Base-by-base conservation (phyloP, 805 yeast species). In the Candida nitratophila region DNA sequence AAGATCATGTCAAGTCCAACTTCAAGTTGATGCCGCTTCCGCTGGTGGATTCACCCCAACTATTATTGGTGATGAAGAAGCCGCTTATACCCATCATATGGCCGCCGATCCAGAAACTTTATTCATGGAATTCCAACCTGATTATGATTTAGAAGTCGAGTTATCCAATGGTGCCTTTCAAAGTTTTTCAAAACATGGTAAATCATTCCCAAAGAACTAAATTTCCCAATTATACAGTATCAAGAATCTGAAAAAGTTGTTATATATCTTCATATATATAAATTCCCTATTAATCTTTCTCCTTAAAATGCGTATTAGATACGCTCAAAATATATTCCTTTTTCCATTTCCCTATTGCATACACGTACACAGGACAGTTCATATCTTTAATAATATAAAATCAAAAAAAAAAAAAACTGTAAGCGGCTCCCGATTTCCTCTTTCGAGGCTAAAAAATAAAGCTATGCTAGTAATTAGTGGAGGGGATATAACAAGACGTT, bases 111-210 rank as follows among this genome's bases (percentile, higher is more conserved):
- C 84, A 6, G 90, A 81, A 53, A 68, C 83, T 4, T 62, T 85
- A 47, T 86, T 79, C 63, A 69, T 79, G 38, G 93, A 85, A 52
- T 82, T 84, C 62, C 89, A 83, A 63, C 79, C 84, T 2, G 90
- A 84, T 46, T 70, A 67, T 37, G 83, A 79, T 50, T 70, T 57
- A 41, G 83, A 77, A 57, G 48, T 63, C 20, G 49, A 56, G 31
- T 43, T 47, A 29, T 39, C 35, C 12, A 29, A 29, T n/a, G 41
- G 35, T 30, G 17, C n/a, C 17, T 39, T 39, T 19, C 17, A 24
- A 36, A n/a, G n/a, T 22, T 34, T 34, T 24, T 34, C 37, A 7
- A 34, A 34, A 20, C 15, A 19, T 10, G 24, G 24, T 12, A 34
- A 32, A 32, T 4, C 17, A 4, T 32, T 11, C 35, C 35, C 35